Evolutionary conservation across 2,329 filamentous ascomycete genomes (phyloP).

Genomic region (Trichoderma koningiopsis): DNA sequence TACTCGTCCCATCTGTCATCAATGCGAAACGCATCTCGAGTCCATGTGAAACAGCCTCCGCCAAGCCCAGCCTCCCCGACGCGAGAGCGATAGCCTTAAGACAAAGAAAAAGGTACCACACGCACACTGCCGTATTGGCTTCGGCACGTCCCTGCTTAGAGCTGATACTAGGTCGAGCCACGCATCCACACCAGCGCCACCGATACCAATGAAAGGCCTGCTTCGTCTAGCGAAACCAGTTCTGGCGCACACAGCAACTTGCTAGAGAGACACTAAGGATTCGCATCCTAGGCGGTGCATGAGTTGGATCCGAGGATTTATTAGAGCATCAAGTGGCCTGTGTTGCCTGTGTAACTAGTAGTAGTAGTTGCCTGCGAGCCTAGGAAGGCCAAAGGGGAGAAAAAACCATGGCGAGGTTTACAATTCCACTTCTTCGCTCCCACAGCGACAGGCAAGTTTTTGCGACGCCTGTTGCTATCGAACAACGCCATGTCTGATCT

Average conservation of each 20-base stretch:
- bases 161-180: constrained; percentile 1
- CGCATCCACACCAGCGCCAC: background rate
- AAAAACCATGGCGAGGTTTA: background rate
- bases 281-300: constrained; percentile 2
- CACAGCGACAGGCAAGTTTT: background rate
- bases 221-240: background rate
- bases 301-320: background rate
- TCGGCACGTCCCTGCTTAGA: background rate
- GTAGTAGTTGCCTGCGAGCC: background rate
- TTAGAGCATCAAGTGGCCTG: background rate
- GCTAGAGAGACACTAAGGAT: constrained; percentile 10
- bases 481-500: background rate
- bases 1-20: background rate
- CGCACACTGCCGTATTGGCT: background rate
- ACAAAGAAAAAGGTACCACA: background rate
- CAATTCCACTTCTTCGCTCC: background rate
- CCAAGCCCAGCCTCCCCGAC: background rate
- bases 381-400: background rate
- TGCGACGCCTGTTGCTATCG: background rate
- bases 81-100: too few relatives aligned
- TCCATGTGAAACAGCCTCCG: constrained; percentile 3
- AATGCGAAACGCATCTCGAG: constrained; percentile 19
- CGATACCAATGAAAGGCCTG: constrained; percentile 1
- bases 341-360: background rate
- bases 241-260: background rate